Conservation (phyloP, 257 asterid genomes). For the Solanum okadae region DNA sequence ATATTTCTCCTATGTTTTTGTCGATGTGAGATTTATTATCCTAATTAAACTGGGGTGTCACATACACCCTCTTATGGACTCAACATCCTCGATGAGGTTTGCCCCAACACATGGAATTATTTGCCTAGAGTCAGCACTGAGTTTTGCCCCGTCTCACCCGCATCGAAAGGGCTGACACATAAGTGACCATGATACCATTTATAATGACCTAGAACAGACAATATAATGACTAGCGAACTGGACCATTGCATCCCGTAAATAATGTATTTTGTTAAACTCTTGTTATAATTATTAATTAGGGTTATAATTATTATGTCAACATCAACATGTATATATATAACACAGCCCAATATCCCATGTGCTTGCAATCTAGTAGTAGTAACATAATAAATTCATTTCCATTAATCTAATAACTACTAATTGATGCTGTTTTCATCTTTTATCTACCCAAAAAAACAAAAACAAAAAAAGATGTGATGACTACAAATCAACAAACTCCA, state of each 20-base stretch:
- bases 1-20: too few relatives aligned
- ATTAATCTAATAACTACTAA: neutral
- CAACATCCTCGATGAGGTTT: too few relatives aligned
- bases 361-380: neutral
- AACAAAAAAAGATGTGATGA: neutral
- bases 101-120: neutral
- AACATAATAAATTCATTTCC: neutral
- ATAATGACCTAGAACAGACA: neutral
- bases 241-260: neutral
- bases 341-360: neutral
- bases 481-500: neutral
- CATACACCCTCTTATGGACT: too few relatives aligned
- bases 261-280: neutral
- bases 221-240: too few relatives aligned
- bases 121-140: neutral
- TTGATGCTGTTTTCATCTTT: neutral
- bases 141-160: neutral
- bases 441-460: neutral
- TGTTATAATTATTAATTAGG: neutral
- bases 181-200: too few relatives aligned
- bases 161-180: neutral
- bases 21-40: too few relatives aligned
- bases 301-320: neutral
- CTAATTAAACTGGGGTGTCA: too few relatives aligned
- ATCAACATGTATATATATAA: neutral